Conservation (phyloP, 2,329 filamentous ascomycete genomes). For the Fusarium subtropicale region DNA sequence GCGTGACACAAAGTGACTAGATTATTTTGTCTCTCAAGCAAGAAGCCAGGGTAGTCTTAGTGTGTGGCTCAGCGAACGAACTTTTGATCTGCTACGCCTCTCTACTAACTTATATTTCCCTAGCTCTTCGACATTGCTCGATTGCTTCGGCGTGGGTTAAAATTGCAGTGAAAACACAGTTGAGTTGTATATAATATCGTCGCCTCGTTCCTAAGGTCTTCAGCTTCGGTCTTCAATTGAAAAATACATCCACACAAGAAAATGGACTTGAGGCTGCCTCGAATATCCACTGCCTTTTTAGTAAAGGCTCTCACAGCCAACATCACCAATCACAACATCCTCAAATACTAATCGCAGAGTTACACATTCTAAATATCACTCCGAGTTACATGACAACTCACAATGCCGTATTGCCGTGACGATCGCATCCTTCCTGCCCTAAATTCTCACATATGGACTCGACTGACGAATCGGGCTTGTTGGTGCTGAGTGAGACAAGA, state of each 20-base stretch:
- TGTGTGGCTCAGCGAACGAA: background rate
- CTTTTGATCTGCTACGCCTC: background rate
- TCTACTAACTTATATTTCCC: too few relatives aligned
- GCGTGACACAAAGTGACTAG: too few relatives aligned
- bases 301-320: background rate
- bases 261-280: background rate
- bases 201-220: background rate
- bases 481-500: background rate
- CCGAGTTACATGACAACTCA: background rate
- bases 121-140: background rate
- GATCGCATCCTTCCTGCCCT: background rate
- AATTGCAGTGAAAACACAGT: background rate
- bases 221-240: background rate
- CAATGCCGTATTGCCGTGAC: conserved; percentile 1
- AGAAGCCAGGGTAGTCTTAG: too few relatives aligned
- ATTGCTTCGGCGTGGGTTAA: background rate
- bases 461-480: too few relatives aligned
- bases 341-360: too few relatives aligned
- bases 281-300: background rate
- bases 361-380: background rate
- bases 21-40: too few relatives aligned
- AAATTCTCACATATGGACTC: background rate
- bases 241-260: background rate
- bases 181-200: background rate
- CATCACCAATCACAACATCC: background rate